phyloP scores from a whole-genome alignment of 176 grass and related monocot species.

The Avena eriantha region DNA sequence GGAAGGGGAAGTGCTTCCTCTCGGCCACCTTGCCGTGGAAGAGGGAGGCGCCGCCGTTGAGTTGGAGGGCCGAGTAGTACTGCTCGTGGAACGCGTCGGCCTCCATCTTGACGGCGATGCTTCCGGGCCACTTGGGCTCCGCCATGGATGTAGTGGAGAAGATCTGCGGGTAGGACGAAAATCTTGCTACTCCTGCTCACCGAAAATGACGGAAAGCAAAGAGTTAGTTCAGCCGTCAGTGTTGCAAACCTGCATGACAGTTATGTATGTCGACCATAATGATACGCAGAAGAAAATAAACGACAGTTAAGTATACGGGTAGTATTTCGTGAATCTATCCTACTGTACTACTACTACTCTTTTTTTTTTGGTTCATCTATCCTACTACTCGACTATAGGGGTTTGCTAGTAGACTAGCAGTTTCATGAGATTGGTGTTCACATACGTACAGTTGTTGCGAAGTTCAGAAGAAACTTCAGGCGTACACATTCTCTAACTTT shows the following conservation, averaged over 20 bases:
- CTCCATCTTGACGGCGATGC: constrained; percentile 58
- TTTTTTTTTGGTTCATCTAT: too few relatives aligned
- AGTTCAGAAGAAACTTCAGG: constrained; percentile 26
- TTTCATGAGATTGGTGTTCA: neutral
- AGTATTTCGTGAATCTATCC: neutral
- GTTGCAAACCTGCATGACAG: neutral
- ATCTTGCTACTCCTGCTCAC: constrained; percentile 49
- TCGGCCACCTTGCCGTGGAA: constrained; percentile 41
- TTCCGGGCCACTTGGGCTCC: constrained; percentile 52
- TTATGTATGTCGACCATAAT: neutral
- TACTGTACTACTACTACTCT: too few relatives aligned
- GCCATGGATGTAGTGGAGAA: constrained; percentile 56
- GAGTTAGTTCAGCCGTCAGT: constrained; percentile 14
- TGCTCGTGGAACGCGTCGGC: constrained; percentile 38
- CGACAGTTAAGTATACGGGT: neutral
- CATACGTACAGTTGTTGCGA: neutral
- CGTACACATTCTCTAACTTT: neutral
- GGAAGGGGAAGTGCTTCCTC: constrained; percentile 62
- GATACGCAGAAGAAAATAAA: neutral
- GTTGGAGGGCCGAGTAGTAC: constrained; percentile 53
- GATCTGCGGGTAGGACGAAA: constrained; percentile 56
- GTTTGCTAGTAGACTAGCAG: neutral
- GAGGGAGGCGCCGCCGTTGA: constrained; percentile 27
- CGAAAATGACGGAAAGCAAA: constrained; percentile 6
- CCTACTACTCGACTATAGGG: too few relatives aligned